These are phyloP conservation scores for Apiospora phragmitis DNA, from an alignment of 2,329 filamentous ascomycete species.

Conservation along the genomic window DNA sequence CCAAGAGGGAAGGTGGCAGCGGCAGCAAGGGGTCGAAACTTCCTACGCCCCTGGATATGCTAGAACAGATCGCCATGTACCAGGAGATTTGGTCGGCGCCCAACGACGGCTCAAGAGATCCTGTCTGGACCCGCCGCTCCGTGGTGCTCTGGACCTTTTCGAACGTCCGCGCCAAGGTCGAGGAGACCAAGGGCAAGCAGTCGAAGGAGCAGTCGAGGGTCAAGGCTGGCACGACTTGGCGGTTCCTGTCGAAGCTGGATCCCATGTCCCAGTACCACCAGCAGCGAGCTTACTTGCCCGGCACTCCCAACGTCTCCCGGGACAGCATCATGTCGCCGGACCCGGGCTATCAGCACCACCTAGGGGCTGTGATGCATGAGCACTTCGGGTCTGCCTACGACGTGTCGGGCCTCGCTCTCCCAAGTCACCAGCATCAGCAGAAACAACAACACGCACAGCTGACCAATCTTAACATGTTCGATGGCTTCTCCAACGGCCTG, in stretches of 20 bases:
- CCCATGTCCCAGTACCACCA: conserved; percentile 60
- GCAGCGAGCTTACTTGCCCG: conserved; percentile 42
- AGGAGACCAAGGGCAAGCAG: conserved; percentile 34
- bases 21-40: conserved; percentile 10
- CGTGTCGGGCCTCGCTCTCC: conserved; percentile 26
- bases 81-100: conserved; percentile 63
- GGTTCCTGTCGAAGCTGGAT: conserved; percentile 62
- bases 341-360: conserved; percentile 50
- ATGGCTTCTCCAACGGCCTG: conserved; percentile 53
- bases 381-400: conserved; percentile 54
- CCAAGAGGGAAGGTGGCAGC: conserved; percentile 38
- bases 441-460: conserved; percentile 20
- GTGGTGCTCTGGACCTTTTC: conserved; percentile 66
- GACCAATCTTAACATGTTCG: conserved; percentile 40
- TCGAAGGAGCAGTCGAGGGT: conserved; percentile 26
- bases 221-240: conserved; percentile 57
- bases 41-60: conserved; percentile 48
- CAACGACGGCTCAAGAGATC: conserved; percentile 34
- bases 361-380: conserved; percentile 58
- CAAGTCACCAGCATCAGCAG: conserved; percentile 20
- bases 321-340: conserved; percentile 56
- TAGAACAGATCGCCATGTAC: conserved; percentile 65
- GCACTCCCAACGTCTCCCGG: conserved; percentile 36
- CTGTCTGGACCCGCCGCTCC: conserved; percentile 55
- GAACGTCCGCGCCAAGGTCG: conserved; percentile 48